Evolutionary conservation across 169 alveolate genomes (phyloP), one percentile per base, ranked within the genome.

Genomic region (Fabrea salina): DNA sequence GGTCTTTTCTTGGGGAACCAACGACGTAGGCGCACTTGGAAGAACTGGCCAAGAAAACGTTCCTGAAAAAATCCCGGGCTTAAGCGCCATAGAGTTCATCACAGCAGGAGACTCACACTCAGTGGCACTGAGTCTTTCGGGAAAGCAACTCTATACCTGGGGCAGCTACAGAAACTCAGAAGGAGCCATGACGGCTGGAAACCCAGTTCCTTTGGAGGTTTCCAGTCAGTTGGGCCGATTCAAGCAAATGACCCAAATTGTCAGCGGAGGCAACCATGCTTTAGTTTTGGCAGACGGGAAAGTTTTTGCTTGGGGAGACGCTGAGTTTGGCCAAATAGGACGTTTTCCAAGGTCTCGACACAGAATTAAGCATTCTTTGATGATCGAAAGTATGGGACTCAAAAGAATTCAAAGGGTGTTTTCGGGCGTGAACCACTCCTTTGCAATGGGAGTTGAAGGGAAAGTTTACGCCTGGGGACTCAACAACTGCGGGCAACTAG

Each of bases 1-100:
- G n/a, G 78, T 47, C 44, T 68, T 41, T 30, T 68, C 78, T n/a
- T 68, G 78, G 78, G 78, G 78, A n/a, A 43, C 64, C 66, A 47
- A 68, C 3, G 78, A 68, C 35, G 61, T 41, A 43, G 57, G 61
- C 7, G 78, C 61, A 25, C 66, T 68, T 16, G 78, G 78, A 30
- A 13, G 61, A n/a, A 19, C 39, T 19, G 78, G 78, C 2, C 22
- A 37, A 43, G 78, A 47, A 47, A 43, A 40, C 61, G 8, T 37
- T 43, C 78, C 78, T 1, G 7, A 13, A 16, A 16, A 19, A 11
- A 35, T 68, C 11, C 11, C 57, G 7, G 61, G 57, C 7, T 39
- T 47, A 1, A 33, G 35, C 1, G 8, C 25, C 25, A 30, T 47
- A 25, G 25, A 16, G 16, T 19, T 41, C 40, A 19, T 68, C 30